Evolutionary conservation across 2,329 filamentous ascomycete species (phyloP), one percentile per base, ranked within the genome.

Genomic region (Dendrostoma leiphaemia): DNA sequence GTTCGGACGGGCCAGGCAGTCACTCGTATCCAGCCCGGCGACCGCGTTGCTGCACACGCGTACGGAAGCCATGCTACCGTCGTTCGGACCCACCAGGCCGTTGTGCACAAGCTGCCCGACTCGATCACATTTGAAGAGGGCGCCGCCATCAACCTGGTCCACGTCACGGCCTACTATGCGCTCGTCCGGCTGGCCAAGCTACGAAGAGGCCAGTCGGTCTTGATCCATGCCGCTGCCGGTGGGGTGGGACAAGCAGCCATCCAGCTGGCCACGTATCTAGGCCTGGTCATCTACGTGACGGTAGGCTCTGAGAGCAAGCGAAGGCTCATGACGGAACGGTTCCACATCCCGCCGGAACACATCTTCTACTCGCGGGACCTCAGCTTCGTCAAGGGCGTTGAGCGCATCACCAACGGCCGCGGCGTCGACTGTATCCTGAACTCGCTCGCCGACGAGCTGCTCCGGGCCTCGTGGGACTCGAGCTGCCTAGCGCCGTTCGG

Each of bases 71-170:
- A 32, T 17, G 19, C 23, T 13, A 51, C 48, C 3, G 3, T 13
- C 15, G 17, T 23, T 23, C n/a, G 31, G 15, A 26, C 34, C 15
- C 17, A 40, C 13, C 17, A 19, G 12, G 35, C 29, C 26, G 12
- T 51, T 43, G 48, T 13, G 35, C 26, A 3, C 32, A 70, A n/a
- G 74, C 26, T 51, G 28, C 68, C 69, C 2, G 62, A 65, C 24
- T 37, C 15, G 7, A 62, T 73, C 62, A 59, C 46, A 6, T 71
- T 69, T 23, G 64, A 64, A 29, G 63, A 67, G 6, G 70, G 65
- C 1, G 66, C 67, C 4, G 64, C 68, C 0, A 59, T 72, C 17
- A 62, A 65, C 2, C 15, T 63, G 3, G 63, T 65, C 2, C 69
- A 62, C 53, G 23, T 61, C n/a, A 71, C 71, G 0, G 61, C 64